Percentiles rank a stretch among this genome's conserved stretches.
These are phyloP conservation scores for Musa schizocarpa DNA, from an alignment of 176 grass and related monocot species.

Conservation along the genomic window DNA sequence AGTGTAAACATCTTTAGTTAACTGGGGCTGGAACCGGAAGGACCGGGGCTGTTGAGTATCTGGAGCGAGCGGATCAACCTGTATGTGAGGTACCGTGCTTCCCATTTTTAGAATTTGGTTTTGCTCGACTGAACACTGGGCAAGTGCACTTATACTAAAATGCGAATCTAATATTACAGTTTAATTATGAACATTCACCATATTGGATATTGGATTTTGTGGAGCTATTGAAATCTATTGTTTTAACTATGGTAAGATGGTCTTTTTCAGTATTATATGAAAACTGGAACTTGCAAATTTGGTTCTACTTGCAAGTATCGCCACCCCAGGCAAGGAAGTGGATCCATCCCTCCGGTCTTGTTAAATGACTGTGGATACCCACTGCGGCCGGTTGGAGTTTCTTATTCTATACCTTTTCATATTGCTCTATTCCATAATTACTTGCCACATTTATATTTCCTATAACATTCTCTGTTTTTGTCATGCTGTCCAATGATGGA, in stretches of 20 bases:
- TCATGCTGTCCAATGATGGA: background rate
- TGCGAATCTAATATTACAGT: background rate
- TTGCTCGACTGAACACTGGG: background rate
- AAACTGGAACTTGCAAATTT: slow-evolving; percentile 82
- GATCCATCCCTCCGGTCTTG: slow-evolving; percentile 32
- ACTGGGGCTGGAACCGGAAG: slow-evolving; percentile 23
- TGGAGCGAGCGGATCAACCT: slow-evolving; percentile 56
- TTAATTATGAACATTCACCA: background rate
- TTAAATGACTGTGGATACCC: slow-evolving; percentile 68
- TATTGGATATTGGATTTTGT: background rate
- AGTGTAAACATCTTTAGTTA: slow-evolving; percentile 11
- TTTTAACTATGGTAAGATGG: background rate
- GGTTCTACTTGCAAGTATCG: slow-evolving; percentile 80
- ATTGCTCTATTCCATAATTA: background rate
- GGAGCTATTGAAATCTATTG: background rate
- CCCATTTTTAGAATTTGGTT: slow-evolving; percentile 9
- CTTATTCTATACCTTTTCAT: background rate
- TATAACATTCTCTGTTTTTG: background rate
- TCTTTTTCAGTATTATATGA: slow-evolving; percentile 65
- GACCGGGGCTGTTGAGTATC: slow-evolving; percentile 39
- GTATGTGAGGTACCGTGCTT: slow-evolving; percentile 53
- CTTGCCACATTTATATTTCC: background rate
- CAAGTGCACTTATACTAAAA: background rate
- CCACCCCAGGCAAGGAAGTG: slow-evolving; percentile 59
- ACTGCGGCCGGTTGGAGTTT: slow-evolving; percentile 39